Evolutionary conservation across 441 rosid species (phyloP).

Genomic region (Euphorbia schlechtendalii): DNA sequence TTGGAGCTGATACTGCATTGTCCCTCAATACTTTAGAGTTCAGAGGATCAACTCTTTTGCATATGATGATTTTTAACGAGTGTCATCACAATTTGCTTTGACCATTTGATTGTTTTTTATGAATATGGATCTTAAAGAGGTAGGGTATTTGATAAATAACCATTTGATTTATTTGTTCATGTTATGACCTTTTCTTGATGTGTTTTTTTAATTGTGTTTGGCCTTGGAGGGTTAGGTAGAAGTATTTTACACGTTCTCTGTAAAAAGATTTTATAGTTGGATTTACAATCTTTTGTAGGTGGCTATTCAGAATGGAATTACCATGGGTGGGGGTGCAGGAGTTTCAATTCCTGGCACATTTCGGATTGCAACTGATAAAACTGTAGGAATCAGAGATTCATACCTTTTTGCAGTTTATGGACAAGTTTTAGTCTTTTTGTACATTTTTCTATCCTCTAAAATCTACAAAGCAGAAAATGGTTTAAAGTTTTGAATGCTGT

Average conservation of each 20-base stretch:
- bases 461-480: neutral
- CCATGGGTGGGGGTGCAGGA: constrained; percentile 97
- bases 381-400: constrained; percentile 40
- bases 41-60: neutral
- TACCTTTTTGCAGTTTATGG: neutral
- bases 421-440: neutral
- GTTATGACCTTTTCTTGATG: neutral
- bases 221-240: neutral
- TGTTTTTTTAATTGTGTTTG: neutral
- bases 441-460: neutral
- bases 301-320: constrained; percentile 75
- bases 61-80: neutral
- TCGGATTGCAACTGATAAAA: constrained; percentile 72
- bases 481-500: neutral
- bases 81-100: neutral
- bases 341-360: constrained; percentile 91
- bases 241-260: neutral
- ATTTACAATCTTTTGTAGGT: constrained; percentile 41
- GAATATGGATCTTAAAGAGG: neutral
- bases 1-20: neutral
- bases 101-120: neutral
- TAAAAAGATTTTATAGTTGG: constrained; percentile 1
- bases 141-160: neutral
- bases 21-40: neutral
- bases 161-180: neutral